These are phyloP conservation scores for Suillus discolor DNA, from an alignment of 768 basidiomycete genomes.

Conservation along the genomic window DNA sequence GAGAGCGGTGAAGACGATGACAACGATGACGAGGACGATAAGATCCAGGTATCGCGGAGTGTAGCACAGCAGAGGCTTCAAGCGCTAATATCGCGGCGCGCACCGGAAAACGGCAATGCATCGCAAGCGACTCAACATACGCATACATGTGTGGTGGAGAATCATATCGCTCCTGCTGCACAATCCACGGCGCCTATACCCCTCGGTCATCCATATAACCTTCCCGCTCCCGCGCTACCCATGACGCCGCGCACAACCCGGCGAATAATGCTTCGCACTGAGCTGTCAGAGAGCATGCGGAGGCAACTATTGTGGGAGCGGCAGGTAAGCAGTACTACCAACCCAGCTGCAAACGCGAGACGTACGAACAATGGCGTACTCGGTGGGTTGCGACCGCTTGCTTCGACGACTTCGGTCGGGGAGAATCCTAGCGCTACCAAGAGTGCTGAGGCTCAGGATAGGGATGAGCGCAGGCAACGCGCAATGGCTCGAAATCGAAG, in stretches of 20 bases:
- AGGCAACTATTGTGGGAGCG: constrained; percentile 83
- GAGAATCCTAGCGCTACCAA: constrained; percentile 15
- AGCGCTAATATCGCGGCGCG: constrained; percentile 52
- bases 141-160: constrained; percentile 14
- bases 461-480: constrained; percentile 43
- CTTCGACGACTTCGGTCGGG: constrained; percentile 25
- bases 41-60: constrained; percentile 62
- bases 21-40: constrained; percentile 47
- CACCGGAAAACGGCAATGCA: constrained; percentile 30
- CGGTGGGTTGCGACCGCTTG: constrained; percentile 36
- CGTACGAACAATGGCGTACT: constrained; percentile 31
- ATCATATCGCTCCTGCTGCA: constrained; percentile 25
- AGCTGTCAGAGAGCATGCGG: constrained; percentile 83
- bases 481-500: constrained; percentile 64
- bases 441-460: constrained; percentile 34
- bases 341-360: constrained; percentile 40
- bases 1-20: constrained; percentile 54
- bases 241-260: constrained; percentile 87
- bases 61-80: constrained; percentile 70
- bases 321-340: constrained; percentile 57
- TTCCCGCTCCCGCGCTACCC: constrained; percentile 64
- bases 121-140: constrained; percentile 25
- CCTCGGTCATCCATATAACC: constrained; percentile 68
- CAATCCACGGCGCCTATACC: constrained; percentile 56
- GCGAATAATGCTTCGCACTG: constrained; percentile 79